phyloP scores from a whole-genome alignment of 1,139 yeast genomes.

The Pneumocystis jirovecii region DNA sequence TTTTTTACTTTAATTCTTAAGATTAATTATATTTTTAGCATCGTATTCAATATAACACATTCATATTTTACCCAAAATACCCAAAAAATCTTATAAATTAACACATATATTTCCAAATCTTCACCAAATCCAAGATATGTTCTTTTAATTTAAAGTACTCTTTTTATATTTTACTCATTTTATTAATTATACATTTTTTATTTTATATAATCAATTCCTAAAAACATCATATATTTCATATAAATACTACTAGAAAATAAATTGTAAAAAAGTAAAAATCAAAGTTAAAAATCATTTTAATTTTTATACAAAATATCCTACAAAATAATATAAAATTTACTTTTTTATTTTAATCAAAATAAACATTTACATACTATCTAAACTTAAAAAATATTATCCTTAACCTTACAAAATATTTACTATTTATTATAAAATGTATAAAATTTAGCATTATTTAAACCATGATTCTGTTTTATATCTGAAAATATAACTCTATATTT shows the following conservation, averaged over 20 bases:
- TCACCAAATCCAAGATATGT: neutral
- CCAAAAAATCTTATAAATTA: too few species aligned
- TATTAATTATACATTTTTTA: too few species aligned
- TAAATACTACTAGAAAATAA: neutral
- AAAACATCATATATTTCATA: neutral
- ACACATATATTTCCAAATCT: too few species aligned
- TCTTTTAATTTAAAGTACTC: neutral
- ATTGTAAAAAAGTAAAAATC: too few species aligned
- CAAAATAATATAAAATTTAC: neutral
- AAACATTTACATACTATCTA: neutral
- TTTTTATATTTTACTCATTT: neutral
- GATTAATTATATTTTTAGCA: too few species aligned
- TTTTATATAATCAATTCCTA: neutral
- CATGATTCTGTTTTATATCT: neutral
- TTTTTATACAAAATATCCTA: neutral
- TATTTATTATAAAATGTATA: too few species aligned
- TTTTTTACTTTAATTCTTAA: too few species aligned
- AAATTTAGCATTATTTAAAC: too few species aligned
- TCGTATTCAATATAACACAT: too few species aligned
- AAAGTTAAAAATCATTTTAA: neutral
- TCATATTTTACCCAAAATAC: too few species aligned
- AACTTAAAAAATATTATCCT: neutral
- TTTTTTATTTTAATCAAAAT: neutral
- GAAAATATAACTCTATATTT: neutral
- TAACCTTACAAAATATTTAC: too few species aligned